Conservation (phyloP, 2,329 filamentous ascomycete species). For the Pestalotiopsis sp. region DNA sequence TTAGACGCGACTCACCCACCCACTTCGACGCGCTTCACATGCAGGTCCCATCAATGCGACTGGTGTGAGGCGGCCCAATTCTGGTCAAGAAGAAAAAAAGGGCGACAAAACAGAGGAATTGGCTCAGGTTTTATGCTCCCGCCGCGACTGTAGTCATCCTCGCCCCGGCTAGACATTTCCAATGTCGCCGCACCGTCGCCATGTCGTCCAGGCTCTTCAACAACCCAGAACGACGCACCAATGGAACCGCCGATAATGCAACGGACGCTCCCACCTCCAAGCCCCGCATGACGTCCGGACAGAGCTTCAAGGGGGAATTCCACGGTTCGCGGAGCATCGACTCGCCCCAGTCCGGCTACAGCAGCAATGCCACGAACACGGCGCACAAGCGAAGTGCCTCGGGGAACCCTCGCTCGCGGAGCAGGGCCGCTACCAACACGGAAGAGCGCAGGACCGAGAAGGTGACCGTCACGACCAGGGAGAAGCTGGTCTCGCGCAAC, state of each 20-base stretch:
- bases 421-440: slow-evolving; percentile 37
- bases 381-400: slow-evolving; percentile 62
- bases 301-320: slow-evolving; percentile 12
- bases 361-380: slow-evolving; percentile 29
- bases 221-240: slow-evolving; percentile 43
- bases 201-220: slow-evolving; percentile 42
- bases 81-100: background rate
- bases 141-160: slow-evolving; percentile 18
- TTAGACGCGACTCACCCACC: slow-evolving; percentile 1
- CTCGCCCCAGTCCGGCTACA: slow-evolving; percentile 35
- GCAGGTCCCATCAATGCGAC: background rate
- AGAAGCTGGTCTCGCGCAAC: slow-evolving; percentile 62
- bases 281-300: slow-evolving; percentile 33
- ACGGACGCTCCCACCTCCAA: slow-evolving; percentile 11
- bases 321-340: slow-evolving; percentile 9
- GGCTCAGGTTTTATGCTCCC: slow-evolving; percentile 7
- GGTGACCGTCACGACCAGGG: slow-evolving; percentile 61
- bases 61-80: slow-evolving; percentile 13
- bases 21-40: slow-evolving; percentile 12
- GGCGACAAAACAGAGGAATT: background rate
- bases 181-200: slow-evolving; percentile 28
- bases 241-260: slow-evolving; percentile 37
- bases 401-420: slow-evolving; percentile 55
- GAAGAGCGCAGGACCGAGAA: slow-evolving; percentile 62
- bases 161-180: slow-evolving; percentile 16